phyloP scores from a whole-genome alignment of 2,329 filamentous ascomycete genomes.

The Ophiostoma quercus region DNA sequence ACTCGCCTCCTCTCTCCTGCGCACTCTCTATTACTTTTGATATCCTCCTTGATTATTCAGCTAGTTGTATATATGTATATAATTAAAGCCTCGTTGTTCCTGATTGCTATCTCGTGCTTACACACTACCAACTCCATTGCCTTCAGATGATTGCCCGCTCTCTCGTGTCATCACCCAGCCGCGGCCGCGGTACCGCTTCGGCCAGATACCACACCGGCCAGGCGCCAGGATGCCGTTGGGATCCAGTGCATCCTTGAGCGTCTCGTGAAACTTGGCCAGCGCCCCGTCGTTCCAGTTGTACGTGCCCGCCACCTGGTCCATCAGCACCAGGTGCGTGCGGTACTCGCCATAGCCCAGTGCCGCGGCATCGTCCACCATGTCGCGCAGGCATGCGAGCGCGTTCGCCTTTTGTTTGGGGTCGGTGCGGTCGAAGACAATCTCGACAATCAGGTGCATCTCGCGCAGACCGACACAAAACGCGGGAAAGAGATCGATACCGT shows the following conservation, averaged over 20 bases:
- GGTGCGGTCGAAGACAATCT: not conserved
- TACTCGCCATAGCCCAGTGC: not conserved
- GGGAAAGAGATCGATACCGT: not conserved
- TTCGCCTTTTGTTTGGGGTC: not conserved
- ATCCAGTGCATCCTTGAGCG: constrained; percentile 34
- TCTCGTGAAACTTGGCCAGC: not conserved
- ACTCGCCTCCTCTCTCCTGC: too few relatives aligned
- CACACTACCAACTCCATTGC: not conserved
- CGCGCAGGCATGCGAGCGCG: not conserved
- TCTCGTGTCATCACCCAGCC: constrained; percentile 32
- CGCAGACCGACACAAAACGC: not conserved
- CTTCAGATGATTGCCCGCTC: constrained; percentile 28
- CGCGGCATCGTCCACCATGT: not conserved
- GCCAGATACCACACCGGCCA: constrained; percentile 44
- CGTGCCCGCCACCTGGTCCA: not conserved
- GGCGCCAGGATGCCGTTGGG: constrained; percentile 44
- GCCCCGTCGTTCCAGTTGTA: not conserved
- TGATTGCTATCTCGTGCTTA: not conserved
- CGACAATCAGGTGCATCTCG: not conserved
- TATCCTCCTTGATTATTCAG: not conserved
- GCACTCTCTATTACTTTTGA: not conserved
- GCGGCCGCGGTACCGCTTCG: constrained; percentile 27
- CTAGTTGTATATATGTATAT: not conserved
- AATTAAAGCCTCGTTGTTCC: not conserved
- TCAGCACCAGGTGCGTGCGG: not conserved